A percentile compares a stretch with the other conserved stretches of the same genome.
Evolutionary conservation across 768 basidiomycete genomes (phyloP).

Genomic region (Boletus eberwhitei): DNA sequence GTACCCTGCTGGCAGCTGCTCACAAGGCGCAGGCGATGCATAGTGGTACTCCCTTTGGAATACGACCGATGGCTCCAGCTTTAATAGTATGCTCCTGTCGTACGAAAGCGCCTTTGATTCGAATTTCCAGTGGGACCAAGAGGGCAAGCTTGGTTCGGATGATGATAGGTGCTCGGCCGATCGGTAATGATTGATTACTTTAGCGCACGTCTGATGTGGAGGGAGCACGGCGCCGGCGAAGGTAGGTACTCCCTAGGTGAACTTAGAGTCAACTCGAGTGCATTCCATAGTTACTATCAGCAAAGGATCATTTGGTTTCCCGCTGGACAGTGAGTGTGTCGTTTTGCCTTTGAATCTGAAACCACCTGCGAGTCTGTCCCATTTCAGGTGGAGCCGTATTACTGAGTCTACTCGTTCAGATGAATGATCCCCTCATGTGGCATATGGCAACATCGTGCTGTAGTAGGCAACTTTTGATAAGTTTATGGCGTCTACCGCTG

Average conservation of each 20-base stretch:
- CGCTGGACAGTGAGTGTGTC: constrained; percentile 54
- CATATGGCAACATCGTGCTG: constrained; percentile 72
- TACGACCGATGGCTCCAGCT: constrained; percentile 49
- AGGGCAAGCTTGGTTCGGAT: constrained; percentile 57
- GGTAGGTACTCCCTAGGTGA: constrained; percentile 42
- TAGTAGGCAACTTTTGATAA: constrained; percentile 49
- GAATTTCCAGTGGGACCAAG: constrained; percentile 49
- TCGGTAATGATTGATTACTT: constrained; percentile 75
- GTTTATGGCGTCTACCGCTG: not conserved
- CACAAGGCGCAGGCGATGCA: constrained; percentile 50
- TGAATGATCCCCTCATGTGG: constrained; percentile 64
- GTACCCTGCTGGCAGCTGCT: constrained; percentile 58
- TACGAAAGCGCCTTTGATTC: constrained; percentile 74
- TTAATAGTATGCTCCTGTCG: constrained; percentile 64
- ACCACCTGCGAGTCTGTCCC: no score
- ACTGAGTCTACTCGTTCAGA: constrained; percentile 61
- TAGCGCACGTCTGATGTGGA: constrained; percentile 75
- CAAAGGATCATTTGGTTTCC: constrained; percentile 63
- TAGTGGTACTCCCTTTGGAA: constrained; percentile 74
- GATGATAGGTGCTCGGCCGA: constrained; percentile 67
- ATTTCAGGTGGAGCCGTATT: constrained; percentile 57
- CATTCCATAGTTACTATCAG: constrained; percentile 55
- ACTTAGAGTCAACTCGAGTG: constrained; percentile 1
- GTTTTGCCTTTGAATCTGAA: not conserved
- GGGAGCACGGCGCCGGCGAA: constrained; percentile 61